Conservation (phyloP, 2,329 filamentous ascomycete species). For the Corynespora cassiicola region DNA sequence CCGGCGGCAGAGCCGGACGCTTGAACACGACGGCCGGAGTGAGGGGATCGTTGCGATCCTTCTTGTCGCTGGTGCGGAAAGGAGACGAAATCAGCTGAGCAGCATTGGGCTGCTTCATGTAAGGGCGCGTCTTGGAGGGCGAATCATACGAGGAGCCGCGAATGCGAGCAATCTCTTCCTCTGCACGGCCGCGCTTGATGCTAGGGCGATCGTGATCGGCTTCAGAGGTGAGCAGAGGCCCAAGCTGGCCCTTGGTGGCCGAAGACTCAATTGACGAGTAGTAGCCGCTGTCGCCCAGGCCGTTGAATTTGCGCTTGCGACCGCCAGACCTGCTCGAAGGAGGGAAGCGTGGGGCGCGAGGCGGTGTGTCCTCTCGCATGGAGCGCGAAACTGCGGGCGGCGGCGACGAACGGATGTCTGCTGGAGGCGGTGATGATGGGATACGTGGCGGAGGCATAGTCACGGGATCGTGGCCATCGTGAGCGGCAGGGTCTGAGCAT, state of each 20-base stretch:
- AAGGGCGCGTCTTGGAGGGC: constrained; percentile 73
- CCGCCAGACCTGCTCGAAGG: constrained; percentile 70
- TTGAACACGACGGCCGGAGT: constrained; percentile 87
- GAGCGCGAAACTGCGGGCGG: constrained; percentile 77
- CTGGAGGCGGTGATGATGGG: constrained; percentile 73
- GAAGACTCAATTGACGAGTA: constrained; percentile 97
- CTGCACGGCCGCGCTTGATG: constrained; percentile 87
- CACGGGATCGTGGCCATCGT: constrained; percentile 53
- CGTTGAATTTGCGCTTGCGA: constrained; percentile 77
- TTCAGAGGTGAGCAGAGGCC: constrained; percentile 75
- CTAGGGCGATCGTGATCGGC: constrained; percentile 74
- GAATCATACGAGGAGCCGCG: constrained; percentile 93
- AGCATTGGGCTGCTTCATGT: constrained; percentile 53
- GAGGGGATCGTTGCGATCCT: constrained; percentile 66
- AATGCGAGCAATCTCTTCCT: constrained; percentile 93
- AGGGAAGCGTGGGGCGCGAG: constrained; percentile 67
- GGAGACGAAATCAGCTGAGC: constrained; percentile 50
- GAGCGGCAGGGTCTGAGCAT: constrained; percentile 57
- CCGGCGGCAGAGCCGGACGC: constrained; percentile 66
- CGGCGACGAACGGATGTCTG: constrained; percentile 86
- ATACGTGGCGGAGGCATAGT: constrained; percentile 56
- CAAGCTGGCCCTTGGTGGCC: constrained; percentile 72
- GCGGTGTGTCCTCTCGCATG: constrained; percentile 74
- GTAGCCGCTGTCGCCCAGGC: constrained; percentile 93
- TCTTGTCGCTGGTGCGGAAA: constrained; percentile 43